Evolutionary conservation across 2,329 filamentous ascomycete genomes (phyloP).

Genomic region (Fusarium caatingaense): DNA sequence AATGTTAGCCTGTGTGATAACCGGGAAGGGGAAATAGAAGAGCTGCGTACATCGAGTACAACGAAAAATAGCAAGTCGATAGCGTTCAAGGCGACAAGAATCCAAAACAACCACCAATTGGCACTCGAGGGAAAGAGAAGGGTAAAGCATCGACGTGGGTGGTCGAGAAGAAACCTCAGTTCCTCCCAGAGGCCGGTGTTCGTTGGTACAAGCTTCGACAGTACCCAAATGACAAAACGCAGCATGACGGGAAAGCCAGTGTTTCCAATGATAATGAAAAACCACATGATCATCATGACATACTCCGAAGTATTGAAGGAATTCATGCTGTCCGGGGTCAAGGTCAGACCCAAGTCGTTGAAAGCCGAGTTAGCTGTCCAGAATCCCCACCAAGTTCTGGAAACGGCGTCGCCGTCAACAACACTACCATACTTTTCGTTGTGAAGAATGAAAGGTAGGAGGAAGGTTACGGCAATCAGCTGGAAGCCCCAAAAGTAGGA

Average conservation of each 20-base stretch:
- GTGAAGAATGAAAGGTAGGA: constrained; percentile 83
- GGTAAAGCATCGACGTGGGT: constrained; percentile 96
- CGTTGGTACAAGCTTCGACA: constrained; percentile 73
- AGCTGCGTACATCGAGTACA: constrained; percentile 79
- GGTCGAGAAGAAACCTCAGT: constrained; percentile 88
- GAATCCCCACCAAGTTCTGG: constrained; percentile 88
- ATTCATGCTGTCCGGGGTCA: constrained; percentile 94
- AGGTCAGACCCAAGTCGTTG: constrained; percentile 92
- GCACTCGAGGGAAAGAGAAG: constrained; percentile 89
- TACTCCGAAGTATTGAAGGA: constrained; percentile 84
- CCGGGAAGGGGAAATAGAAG: background rate
- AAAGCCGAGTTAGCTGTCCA: constrained; percentile 91
- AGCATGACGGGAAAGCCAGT: constrained; percentile 96
- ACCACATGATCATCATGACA: constrained; percentile 80
- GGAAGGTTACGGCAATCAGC: constrained; percentile 76
- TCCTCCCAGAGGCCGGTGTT: constrained; percentile 86
- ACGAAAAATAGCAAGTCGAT: constrained; percentile 92
- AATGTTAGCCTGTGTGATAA: constrained; percentile 35
- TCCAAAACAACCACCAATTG: constrained; percentile 95
- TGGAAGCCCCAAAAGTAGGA: constrained; percentile 88
- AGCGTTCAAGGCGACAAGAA: constrained; percentile 83
- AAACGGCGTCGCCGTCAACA: constrained; percentile 71
- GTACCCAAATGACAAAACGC: constrained; percentile 88
- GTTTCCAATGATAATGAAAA: constrained; percentile 93
- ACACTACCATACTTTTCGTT: constrained; percentile 71